Evolutionary conservation across 148 eudicot species (phyloP), one percentile per base, ranked within the genome.

Genomic region (Chenopodium suecicum): DNA sequence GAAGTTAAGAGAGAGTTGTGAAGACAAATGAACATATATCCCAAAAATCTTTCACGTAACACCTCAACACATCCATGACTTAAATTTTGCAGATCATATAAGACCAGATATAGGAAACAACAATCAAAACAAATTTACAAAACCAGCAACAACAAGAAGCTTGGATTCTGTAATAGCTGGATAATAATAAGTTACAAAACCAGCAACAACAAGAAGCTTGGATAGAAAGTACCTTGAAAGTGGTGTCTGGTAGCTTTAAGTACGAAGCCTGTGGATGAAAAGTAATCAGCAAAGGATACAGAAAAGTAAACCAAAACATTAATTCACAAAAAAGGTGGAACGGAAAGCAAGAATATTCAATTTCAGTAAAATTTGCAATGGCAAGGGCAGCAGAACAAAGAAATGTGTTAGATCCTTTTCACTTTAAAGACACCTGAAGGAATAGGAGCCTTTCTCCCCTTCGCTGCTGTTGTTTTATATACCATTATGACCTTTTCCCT

Each of bases 211-310:
- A 63, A 80, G 52, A 68, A 31, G 10, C 70, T 37, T 73, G 9
- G 70, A 50, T 32, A 73, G 65, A 37, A 52, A 80, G 16, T 90
- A 96, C 99, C 97, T 96, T 96, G 85, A 96, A 96, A 63, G 99
- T 96, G 70, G 98, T 90, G 85, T 96, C 99, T 1, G 99, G 97
- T 84, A 96, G 86, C 71, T 94, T 89, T 50, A 88, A 87, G 84
- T 96, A 96, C 19, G 97, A 91, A 71, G 88, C 90, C 99, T 96
- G 97, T 80, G 70, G 86, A 84, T 78, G 52, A 37, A 76, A 48
- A 81, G 75, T 34, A 60, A 73, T 87, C 68, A 83, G 86, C 71
- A 83, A 83, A 62, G 11, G 47, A 56, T n/a, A 8, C 16, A 71
- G 65, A 52, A 58, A 74, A 32, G 20, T 63, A 29, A 2, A 54